phyloP scores from a whole-genome alignment of 148 eudicot species.

The Fagopyrum esculentum region DNA sequence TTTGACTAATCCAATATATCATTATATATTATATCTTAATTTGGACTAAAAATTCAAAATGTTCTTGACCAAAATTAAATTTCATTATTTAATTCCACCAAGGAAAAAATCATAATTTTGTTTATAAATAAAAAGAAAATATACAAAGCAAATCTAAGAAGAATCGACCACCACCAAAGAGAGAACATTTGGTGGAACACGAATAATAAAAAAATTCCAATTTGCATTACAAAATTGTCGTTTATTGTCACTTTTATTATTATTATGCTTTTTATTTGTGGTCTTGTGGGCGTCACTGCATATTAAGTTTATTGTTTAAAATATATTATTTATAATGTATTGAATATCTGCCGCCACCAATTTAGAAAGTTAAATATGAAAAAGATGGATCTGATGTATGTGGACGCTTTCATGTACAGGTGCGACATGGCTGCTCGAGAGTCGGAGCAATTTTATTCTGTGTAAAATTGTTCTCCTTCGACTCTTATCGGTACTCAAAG shows the following conservation, averaged over 20 bases:
- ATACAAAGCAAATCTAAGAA: neutral
- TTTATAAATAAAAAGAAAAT: neutral
- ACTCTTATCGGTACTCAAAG: neutral
- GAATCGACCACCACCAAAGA: neutral
- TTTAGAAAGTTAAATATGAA: constrained; percentile 1
- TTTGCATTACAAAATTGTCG: neutral
- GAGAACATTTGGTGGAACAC: neutral
- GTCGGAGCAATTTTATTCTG: neutral
- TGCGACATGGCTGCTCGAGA: neutral
- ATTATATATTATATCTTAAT: neutral
- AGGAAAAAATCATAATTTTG: neutral
- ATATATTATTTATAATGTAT: neutral
- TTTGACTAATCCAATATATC: neutral
- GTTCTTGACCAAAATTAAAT: neutral
- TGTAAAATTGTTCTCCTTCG: neutral
- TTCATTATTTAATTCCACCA: neutral
- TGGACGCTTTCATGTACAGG: neutral
- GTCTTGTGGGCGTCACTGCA: neutral
- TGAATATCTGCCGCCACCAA: constrained; percentile 4
- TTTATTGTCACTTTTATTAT: neutral
- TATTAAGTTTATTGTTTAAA: neutral
- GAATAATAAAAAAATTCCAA: neutral
- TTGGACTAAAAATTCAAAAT: neutral
- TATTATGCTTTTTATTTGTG: neutral
- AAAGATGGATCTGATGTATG: neutral